Percentiles rank a stretch among this genome's conserved stretches.
Evolutionary conservation across 345 rosid species (phyloP).

Genomic region (Conringia planisiliqua): DNA sequence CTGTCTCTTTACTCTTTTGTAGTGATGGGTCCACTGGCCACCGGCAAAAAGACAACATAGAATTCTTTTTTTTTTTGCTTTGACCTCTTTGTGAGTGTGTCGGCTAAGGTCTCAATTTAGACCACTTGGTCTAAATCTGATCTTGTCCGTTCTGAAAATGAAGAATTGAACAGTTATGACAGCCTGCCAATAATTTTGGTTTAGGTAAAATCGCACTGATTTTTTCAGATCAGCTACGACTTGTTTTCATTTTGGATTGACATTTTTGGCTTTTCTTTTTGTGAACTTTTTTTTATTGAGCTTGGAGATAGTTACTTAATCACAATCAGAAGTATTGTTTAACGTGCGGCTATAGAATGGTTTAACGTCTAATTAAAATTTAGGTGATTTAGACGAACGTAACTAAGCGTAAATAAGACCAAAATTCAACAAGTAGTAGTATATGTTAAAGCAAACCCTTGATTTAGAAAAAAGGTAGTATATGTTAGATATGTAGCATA

Average conservation of each 20-base stretch:
- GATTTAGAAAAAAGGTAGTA: too few species aligned
- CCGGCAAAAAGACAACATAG: slow-evolving; percentile 26
- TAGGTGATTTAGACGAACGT: not conserved
- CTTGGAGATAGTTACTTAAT: not conserved
- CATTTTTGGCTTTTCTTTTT: not conserved
- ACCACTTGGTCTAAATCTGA: slow-evolving; percentile 5
- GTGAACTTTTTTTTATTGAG: not conserved
- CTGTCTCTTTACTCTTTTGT: slow-evolving; percentile 26
- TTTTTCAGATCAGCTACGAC: not conserved
- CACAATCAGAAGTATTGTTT: not conserved
- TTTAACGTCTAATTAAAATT: not conserved
- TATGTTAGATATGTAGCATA: not conserved
- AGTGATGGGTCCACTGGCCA: slow-evolving; percentile 24
- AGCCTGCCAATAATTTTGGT: not conserved
- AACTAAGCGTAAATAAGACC: not conserved
- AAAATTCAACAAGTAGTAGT: too few species aligned
- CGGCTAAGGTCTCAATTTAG: slow-evolving; percentile 22
- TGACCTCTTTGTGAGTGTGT: not conserved
- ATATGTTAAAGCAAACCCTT: too few species aligned
- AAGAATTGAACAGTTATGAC: not conserved
- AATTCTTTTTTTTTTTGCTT: not conserved
- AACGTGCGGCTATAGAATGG: not conserved
- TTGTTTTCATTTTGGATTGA: not conserved
- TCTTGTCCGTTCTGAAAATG: slow-evolving; percentile 7
- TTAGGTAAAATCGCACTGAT: not conserved